Evolutionary conservation across 2,329 filamentous ascomycete genomes (phyloP), one percentile per base, ranked within the genome.

Genomic region (Drechslerella stenobrocha): DNA sequence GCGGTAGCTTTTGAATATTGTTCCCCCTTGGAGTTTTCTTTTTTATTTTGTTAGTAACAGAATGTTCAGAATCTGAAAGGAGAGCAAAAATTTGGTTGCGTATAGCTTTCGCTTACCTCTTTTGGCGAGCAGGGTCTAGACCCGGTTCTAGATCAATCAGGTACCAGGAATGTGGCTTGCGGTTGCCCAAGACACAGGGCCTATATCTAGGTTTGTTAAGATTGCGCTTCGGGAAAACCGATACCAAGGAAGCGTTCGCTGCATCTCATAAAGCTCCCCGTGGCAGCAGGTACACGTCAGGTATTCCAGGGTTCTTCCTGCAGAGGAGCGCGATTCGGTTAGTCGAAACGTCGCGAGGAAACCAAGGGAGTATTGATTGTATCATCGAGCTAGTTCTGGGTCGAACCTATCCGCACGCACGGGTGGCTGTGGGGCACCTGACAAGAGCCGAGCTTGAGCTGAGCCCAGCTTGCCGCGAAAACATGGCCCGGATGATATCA

Each of bases 91-190:
- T 42, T 13, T 7, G 2, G 3, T n/a, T 18, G 15, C 18, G 13
- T 18, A 20, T 5, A 18, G 9, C n/a, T 20, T 18, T 42, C 8
- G 3, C 15, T 18, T 42, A 23, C 52, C 52, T 40, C n/a, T 34
- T 51, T 20, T 3, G 15, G 37, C 37, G 24, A 22, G 28, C n/a
- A 48, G 52, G 56, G 52, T 64, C 59, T 64, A 52, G 61, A 58
- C 52, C 51, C 18, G 22, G 47, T 22, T 44, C 30, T 42, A 42
- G 37, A 42, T 7, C 34, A 37, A 9, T 24, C 52, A 64, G 59
- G 52, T 56, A 57, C 53, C 52, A 53, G 52, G 35, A 59, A 58
- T 58, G 61, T 66, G 61, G 61, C 61, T 66, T 58, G 53, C 53
- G 32, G 45, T 30, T 58, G 42, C 52, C 53, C 28, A 65, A 65